Conservation (phyloP, 495 filamentous ascomycete genomes). For the Pseudotulostoma volvatum region DNA sequence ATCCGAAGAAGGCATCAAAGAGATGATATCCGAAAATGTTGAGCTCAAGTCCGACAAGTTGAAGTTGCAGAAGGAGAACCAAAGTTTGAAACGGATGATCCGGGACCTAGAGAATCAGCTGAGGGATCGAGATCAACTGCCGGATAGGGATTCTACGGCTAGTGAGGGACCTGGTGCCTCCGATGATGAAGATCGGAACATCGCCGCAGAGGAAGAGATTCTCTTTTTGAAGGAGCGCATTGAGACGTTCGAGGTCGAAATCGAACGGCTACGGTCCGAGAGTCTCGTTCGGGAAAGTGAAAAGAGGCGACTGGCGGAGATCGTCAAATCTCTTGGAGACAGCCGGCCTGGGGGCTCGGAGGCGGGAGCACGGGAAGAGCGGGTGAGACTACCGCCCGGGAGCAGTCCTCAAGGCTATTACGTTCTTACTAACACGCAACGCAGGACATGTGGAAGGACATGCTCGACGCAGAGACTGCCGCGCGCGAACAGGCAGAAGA, state of each 20-base stretch:
- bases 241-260: constrained; percentile 64
- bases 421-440: neutral
- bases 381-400: too few species aligned
- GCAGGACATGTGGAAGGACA: constrained; percentile 79
- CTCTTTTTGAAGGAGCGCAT: constrained; percentile 66
- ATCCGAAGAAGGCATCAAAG: constrained; percentile 90
- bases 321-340: constrained; percentile 56
- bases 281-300: constrained; percentile 59
- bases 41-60: constrained; percentile 82
- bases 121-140: constrained; percentile 48
- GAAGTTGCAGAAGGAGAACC: constrained; percentile 76
- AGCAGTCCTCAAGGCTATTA: too few species aligned
- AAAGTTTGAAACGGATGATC: constrained; percentile 55
- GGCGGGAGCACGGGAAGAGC: constrained; percentile 66
- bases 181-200: constrained; percentile 37
- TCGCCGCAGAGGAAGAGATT: constrained; percentile 61
- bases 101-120: constrained; percentile 75
- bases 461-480: constrained; percentile 83
- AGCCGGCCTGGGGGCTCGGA: constrained; percentile 44
- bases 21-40: constrained; percentile 93
- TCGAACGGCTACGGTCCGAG: constrained; percentile 67
- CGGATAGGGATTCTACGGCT: constrained; percentile 39
- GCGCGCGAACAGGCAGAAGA: constrained; percentile 82
- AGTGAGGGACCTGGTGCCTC: constrained; percentile 44
- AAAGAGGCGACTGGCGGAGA: constrained; percentile 64